Evolutionary conservation across 768 basidiomycete species (phyloP), one percentile per base, ranked within the genome.

Genomic region (Collybia sp.): DNA sequence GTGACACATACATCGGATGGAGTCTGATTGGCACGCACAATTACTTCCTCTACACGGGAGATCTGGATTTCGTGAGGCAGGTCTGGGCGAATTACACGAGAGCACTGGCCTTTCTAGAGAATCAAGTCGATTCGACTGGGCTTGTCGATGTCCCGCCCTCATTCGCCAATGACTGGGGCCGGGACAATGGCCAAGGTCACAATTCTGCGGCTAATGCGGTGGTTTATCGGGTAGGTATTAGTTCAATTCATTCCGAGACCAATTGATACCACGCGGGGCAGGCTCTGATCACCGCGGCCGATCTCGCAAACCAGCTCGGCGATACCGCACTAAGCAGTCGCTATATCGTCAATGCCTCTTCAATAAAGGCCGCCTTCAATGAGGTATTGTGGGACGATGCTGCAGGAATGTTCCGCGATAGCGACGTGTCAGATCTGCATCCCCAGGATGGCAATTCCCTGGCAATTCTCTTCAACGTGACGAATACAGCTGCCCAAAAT

Each of bases 391-490:
- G 76, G 76, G 66, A 73, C 40, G 59, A 61, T 5, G 37, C 46
- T 13, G 63, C 54, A 19, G 75, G 75, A 6, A 53, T 76, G 67
- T 78, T 70, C 51, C 66, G 69, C 10, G 76, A 78, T 54, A 77
- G 75, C 53, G 64, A 67, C 25, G 59, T 64, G 17, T 59, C 57
- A 11, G 64, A 64, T 10, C 59, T 78, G 5, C 62, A 65, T 39
- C 75, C 76, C 1, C 75, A 78, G 48, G 75, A 78, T 47, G 75
- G 72, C 5, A 77, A 77, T 53, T 68, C 72, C 1, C 61, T 76
- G 40, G 74, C 75, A 3, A 59, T 77, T 8, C 51, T 77, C 5
- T 77, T 71, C 58, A 72, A 73, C 49, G 49, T 76, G 10, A 76
- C 75, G 5, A 63, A 61, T 8, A 59, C 61, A 1, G 42, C 53